These are phyloP conservation scores for Aspergillus novoparasiticus DNA, from an alignment of 2,329 filamentous ascomycete genomes.

Conservation along the genomic window DNA sequence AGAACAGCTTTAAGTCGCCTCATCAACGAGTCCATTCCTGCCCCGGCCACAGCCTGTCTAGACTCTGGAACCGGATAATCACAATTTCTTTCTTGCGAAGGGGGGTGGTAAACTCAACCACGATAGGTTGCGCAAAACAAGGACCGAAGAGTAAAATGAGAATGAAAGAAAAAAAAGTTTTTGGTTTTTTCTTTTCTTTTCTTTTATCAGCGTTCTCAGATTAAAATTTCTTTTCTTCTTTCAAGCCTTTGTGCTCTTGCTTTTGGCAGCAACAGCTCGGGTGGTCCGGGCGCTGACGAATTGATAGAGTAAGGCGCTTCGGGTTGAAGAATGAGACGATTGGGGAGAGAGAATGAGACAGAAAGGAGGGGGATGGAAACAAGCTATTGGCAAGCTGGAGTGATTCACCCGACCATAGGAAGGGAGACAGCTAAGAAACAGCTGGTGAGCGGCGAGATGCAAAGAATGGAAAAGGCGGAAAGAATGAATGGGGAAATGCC, in stretches of 20 bases:
- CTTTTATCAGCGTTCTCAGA: not conserved
- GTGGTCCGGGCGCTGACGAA: slow-evolving; percentile 14
- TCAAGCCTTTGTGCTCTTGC: not conserved
- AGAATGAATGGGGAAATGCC: slow-evolving; percentile 9
- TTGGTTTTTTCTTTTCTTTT: not conserved
- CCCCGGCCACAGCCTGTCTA: slow-evolving; percentile 29
- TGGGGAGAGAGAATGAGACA: not conserved
- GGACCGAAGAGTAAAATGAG: not conserved
- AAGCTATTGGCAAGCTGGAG: slow-evolving; percentile 10
- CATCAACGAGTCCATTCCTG: slow-evolving; percentile 42
- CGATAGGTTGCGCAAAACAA: slow-evolving; percentile 2
- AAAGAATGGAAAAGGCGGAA: slow-evolving; percentile 6
- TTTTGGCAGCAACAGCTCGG: not conserved
- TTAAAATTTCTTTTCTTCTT: not conserved
- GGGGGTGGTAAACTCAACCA: not conserved
- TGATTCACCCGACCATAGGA: slow-evolving; percentile 2
- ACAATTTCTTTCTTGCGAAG: not conserved
- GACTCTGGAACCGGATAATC: slow-evolving; percentile 16
- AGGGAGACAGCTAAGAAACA: slow-evolving; percentile 5
- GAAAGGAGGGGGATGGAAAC: slow-evolving; percentile 9
- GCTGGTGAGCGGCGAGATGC: not conserved
- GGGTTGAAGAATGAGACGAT: slow-evolving; percentile 11
- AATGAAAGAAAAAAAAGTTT: not conserved
- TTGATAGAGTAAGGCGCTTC: slow-evolving; percentile 7
- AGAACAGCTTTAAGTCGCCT: slow-evolving; percentile 31